Conservation (phyloP, 345 rosid species). For the Pistacia vera region DNA sequence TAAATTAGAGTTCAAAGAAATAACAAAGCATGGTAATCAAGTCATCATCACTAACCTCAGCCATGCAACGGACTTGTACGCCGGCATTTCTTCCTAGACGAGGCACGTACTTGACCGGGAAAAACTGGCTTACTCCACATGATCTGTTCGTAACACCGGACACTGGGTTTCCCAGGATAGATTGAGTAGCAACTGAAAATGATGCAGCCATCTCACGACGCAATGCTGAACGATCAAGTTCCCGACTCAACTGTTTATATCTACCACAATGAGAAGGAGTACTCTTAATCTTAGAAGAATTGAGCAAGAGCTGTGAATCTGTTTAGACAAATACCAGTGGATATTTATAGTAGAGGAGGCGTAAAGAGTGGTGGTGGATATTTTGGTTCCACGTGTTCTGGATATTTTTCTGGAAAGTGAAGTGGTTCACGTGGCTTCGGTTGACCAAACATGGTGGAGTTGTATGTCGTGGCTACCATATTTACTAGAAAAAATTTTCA, state of each 20-base stretch:
- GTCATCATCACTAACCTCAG: too few relatives aligned
- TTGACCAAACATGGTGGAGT: conserved; percentile 25
- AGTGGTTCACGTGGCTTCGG: conserved; percentile 28
- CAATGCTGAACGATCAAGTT: too few relatives aligned
- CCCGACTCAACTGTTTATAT: too few relatives aligned
- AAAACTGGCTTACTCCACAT: conserved; percentile 24
- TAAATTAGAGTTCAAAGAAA: too few relatives aligned
- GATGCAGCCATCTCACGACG: conserved; percentile 41
- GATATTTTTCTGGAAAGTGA: background rate
- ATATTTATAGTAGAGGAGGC: background rate
- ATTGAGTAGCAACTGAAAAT: conserved; percentile 36
- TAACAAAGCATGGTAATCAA: too few relatives aligned
- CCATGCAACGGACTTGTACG: too few relatives aligned
- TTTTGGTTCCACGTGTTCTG: conserved; percentile 34
- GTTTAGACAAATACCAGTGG: too few relatives aligned
- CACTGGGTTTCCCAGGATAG: conserved; percentile 40
- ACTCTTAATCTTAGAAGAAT: background rate
- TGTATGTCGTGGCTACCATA: conserved; percentile 33
- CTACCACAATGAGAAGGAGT: background rate
- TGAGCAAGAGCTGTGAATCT: too few relatives aligned
- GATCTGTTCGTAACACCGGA: conserved; percentile 22
- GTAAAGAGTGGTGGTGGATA: conserved; percentile 20
- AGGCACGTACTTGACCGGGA: conserved; percentile 15
- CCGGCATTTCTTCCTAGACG: too few relatives aligned
- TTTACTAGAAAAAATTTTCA: conserved; percentile 10